Conservation (phyloP, 1,284 basidiomycete species). For the Amylostereum chailletii region DNA sequence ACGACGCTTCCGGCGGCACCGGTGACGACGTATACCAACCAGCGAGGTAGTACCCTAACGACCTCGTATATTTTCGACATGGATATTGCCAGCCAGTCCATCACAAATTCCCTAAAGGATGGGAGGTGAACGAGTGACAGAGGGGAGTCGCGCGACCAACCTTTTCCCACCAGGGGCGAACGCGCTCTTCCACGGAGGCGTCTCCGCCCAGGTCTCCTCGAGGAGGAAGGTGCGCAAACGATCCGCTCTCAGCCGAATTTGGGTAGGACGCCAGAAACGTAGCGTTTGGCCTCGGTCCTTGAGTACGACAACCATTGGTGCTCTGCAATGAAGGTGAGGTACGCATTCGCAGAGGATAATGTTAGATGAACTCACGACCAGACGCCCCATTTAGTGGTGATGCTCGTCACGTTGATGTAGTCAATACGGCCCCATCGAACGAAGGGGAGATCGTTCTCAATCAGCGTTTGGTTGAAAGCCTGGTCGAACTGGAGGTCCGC, state of each 20-base stretch:
- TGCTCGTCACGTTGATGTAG: conserved; percentile 68
- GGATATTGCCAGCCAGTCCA: conserved; percentile 49
- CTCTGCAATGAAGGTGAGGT: conserved; percentile 32
- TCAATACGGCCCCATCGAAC: conserved; percentile 74
- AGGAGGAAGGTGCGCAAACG: conserved; percentile 55
- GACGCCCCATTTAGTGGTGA: conserved; percentile 74
- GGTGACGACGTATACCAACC: conserved; percentile 49
- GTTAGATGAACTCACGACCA: conserved; percentile 52
- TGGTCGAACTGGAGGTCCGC: conserved; percentile 64
- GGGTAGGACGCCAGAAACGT: conserved; percentile 62
- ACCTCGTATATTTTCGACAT: conserved; percentile 44
- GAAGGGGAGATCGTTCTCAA: conserved; percentile 56
- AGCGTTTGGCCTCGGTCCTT: conserved; percentile 62
- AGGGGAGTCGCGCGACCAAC: conserved; percentile 29
- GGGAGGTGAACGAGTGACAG: conserved; percentile 2
- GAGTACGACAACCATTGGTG: conserved; percentile 57
- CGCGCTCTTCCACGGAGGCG: conserved; percentile 49
- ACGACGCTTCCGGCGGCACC: conserved; percentile 51
- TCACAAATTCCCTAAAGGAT: conserved; percentile 48
- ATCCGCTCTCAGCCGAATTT: conserved; percentile 49
- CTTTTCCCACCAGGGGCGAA: conserved; percentile 65
- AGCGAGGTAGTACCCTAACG: conserved; percentile 42
- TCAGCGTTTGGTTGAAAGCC: conserved; percentile 52
- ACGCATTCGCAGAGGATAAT: conserved; percentile 4
- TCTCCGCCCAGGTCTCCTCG: conserved; percentile 47